phyloP scores from a whole-genome alignment of 2,329 filamentous ascomycete species.

The Talaromyces islandicus region DNA sequence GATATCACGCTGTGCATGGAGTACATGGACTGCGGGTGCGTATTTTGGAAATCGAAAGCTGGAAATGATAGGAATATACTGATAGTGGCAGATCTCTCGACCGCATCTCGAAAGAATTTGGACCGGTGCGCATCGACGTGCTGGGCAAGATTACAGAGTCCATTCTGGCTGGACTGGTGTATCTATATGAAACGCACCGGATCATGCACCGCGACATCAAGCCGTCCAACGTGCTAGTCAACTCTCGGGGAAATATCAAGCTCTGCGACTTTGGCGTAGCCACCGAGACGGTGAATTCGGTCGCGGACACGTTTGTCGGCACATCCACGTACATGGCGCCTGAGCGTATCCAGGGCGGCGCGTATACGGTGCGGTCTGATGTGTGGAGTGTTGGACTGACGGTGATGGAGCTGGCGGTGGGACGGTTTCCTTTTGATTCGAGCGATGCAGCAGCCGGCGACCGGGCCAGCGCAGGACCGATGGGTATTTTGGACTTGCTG shows the following conservation, averaged over 20 bases:
- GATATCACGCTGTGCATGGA: constrained; percentile 99
- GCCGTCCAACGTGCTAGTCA: constrained; percentile 93
- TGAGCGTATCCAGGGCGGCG: constrained; percentile 92
- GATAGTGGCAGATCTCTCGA: constrained; percentile 67
- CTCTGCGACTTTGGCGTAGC: constrained; percentile 99
- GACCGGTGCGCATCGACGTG: constrained; percentile 90
- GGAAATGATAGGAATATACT: constrained; percentile 5
- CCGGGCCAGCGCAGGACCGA: constrained; percentile 64
- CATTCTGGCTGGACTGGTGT: constrained; percentile 85
- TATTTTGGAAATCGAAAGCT: no score
- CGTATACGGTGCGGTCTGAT: constrained; percentile 96
- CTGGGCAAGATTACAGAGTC: constrained; percentile 97
- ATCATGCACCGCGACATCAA: constrained; percentile 99
- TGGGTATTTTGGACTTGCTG: constrained; percentile 89
- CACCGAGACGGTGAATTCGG: constrained; percentile 93
- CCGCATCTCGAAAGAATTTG: constrained; percentile 88
- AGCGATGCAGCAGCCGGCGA: constrained; percentile 71
- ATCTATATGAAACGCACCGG: constrained; percentile 89
- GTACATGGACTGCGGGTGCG: constrained; percentile 98
- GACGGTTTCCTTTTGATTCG: constrained; percentile 87
- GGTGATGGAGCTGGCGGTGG: constrained; percentile 96
- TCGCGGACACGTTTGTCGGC: constrained; percentile 96
- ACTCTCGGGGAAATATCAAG: constrained; percentile 91
- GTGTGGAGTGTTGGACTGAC: constrained; percentile 97
- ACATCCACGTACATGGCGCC: constrained; percentile 99